phyloP scores from a whole-genome alignment of 192 early-diverging fungal genomes.

The Linnemannia exigua region DNA sequence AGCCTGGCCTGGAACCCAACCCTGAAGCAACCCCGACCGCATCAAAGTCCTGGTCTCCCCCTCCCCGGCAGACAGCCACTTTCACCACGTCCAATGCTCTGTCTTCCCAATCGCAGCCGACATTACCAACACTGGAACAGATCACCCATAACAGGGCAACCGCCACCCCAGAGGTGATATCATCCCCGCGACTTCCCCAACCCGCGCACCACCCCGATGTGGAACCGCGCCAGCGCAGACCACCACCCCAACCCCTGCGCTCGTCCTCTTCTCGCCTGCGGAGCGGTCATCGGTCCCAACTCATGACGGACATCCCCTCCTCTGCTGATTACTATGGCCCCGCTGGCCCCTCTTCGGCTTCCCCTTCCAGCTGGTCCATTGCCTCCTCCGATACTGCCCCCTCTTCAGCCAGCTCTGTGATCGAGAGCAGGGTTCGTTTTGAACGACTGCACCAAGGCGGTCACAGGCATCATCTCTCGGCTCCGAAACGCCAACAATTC shows the following conservation, averaged over 20 bases:
- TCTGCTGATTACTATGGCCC: slow-evolving; percentile 5
- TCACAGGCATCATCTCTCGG: slow-evolving; percentile 44
- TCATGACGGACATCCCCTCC: slow-evolving; percentile 18
- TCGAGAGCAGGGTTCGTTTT: slow-evolving; percentile 26
- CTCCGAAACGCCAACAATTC: slow-evolving; percentile 43
- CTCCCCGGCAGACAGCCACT: background rate
- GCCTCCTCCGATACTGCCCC: slow-evolving; percentile 31
- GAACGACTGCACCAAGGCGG: slow-evolving; percentile 34
- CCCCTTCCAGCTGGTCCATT: slow-evolving; percentile 44
- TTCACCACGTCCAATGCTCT: background rate
- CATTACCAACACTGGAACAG: slow-evolving; percentile 3
- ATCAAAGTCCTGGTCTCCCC: background rate
- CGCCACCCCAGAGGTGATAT: background rate
- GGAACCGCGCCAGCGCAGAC: slow-evolving; percentile 9
- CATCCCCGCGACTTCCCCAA: slow-evolving; percentile 15
- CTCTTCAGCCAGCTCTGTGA: slow-evolving; percentile 29
- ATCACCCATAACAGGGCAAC: background rate
- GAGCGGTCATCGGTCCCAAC: background rate
- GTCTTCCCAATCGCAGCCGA: background rate
- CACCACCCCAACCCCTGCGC: slow-evolving; percentile 7
- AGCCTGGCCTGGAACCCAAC: background rate
- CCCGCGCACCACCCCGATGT: background rate
- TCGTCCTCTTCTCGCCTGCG: slow-evolving; percentile 3
- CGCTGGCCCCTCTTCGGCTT: slow-evolving; percentile 23
- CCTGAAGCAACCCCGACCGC: slow-evolving; percentile 1